These are phyloP conservation scores for Suillus fuscotomentosus DNA, from an alignment of 768 basidiomycete species.

Conservation along the genomic window DNA sequence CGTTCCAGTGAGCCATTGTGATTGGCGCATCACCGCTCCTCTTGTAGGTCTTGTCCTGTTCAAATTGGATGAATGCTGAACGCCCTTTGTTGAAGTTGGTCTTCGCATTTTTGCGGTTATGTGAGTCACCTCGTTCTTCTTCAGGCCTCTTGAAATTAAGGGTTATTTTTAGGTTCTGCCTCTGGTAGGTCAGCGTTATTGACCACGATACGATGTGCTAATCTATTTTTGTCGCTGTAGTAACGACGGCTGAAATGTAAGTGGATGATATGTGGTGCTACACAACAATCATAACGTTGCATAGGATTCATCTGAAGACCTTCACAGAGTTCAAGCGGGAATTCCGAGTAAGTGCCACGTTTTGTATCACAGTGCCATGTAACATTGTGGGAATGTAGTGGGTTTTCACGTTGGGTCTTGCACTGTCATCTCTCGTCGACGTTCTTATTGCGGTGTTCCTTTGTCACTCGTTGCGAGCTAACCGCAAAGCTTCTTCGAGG, in stretches of 20 bases:
- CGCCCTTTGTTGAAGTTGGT: constrained; percentile 17
- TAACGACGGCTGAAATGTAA: constrained; percentile 31
- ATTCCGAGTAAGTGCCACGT: constrained; percentile 17
- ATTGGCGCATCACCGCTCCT: constrained; percentile 31
- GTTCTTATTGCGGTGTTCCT: constrained; percentile 47
- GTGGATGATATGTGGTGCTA: constrained; percentile 2
- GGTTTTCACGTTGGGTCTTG: constrained; percentile 51
- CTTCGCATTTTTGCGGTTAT: constrained; percentile 29
- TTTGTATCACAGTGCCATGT: constrained; percentile 4
- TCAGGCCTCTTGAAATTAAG: neutral
- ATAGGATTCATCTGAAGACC: constrained; percentile 25
- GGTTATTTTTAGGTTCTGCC: constrained; percentile 32
- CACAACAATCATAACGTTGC: neutral
- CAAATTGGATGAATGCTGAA: neutral
- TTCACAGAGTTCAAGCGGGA: constrained; percentile 23
- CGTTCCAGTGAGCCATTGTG: constrained; percentile 23
- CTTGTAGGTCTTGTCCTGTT: constrained; percentile 28
- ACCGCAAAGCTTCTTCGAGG: constrained; percentile 40
- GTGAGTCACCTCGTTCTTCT: constrained; percentile 17
- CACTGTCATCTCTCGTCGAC: constrained; percentile 49
- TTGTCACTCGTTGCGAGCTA: constrained; percentile 40
- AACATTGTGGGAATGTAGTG: constrained; percentile 32
- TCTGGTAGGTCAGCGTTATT: constrained; percentile 17
- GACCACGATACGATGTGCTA: constrained; percentile 9
- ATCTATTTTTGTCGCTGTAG: constrained; percentile 19